Conservation (phyloP, 495 filamentous ascomycete species). For the Stereocaulon alpinum region DNA sequence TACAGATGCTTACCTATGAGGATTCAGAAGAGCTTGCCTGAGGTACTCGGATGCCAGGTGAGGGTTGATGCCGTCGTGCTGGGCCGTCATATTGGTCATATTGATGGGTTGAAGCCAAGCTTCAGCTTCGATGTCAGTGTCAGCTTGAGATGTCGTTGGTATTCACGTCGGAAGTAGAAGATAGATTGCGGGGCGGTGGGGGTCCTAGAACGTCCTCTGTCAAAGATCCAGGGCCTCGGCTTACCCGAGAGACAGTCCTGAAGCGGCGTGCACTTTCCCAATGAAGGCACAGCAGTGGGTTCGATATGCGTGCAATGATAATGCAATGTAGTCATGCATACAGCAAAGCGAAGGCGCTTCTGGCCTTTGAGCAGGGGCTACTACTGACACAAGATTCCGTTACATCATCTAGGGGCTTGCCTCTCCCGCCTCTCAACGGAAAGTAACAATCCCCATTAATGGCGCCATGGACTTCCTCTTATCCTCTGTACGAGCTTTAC, state of each 20-base stretch:
- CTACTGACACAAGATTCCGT: background rate
- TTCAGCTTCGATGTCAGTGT: background rate
- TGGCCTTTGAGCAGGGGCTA: slow-evolving; percentile 1
- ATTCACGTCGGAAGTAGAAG: slow-evolving; percentile 1
- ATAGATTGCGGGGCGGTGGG: background rate
- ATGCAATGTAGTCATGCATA: too few relatives aligned
- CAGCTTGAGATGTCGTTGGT: slow-evolving; percentile 6
- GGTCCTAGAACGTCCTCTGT: background rate
- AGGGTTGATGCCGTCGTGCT: slow-evolving; percentile 39
- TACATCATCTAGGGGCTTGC: slow-evolving; percentile 5
- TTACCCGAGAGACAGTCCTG: background rate
- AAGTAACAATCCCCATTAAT: slow-evolving; percentile 5
- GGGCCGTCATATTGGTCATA: slow-evolving; percentile 13
- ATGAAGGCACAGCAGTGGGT: background rate
- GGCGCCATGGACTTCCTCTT: background rate
- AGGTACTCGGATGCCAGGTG: slow-evolving; percentile 43
- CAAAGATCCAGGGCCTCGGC: slow-evolving; percentile 3
- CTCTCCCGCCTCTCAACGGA: slow-evolving; percentile 1
- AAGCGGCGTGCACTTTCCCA: background rate
- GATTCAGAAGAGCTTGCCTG: slow-evolving; percentile 32
- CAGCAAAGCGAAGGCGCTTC: background rate
- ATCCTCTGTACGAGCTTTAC: too few relatives aligned
- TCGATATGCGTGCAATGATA: background rate
- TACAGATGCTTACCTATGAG: slow-evolving; percentile 8
- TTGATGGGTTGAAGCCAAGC: background rate